Evolutionary conservation across 257 asterid species (phyloP), one percentile per base, ranked within the genome.

Genomic region (Gentiana straminea): DNA sequence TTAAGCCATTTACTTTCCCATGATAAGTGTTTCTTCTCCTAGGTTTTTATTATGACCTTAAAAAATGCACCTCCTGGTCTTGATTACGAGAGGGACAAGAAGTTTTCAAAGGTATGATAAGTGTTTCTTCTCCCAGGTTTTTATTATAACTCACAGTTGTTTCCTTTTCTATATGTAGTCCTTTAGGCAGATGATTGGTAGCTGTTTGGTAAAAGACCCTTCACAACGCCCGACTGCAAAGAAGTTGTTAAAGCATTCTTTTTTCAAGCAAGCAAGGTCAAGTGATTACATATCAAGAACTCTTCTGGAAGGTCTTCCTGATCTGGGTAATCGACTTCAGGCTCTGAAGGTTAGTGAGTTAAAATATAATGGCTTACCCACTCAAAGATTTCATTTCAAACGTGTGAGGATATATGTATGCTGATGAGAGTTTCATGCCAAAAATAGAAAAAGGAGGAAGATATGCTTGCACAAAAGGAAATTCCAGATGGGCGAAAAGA

Each of bases 51-150:
- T 57, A 92, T 92, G 95, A 92, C 99, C 33, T 79, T 92, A 81
- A 95, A 88, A 88, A 83, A 92, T 80, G 97, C 97, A 60, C 99
- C 99, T 56, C 99, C 99, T 64, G 82, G 99, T 60, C 97, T 92
- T 70, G 97, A 92, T 76, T 86, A 88, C 47, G 99, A 88, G 81
- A 81, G 94, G 55, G 99, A 92, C 74, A 85, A 75, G 63, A 92
- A 86, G 55, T 92, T 92, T 68, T 81, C 99, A 1, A 92, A 83
- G 97, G 99, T 92, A 74, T 49, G 60, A 52, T 46, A 58, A 8
- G 58, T 63, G 24, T 24, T 24, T 72, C 67, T 64, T 12, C 60
- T 63, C 59, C 45, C 52, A 15, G 35, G 57, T 57, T 59, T 53
- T 70, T 12, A 33, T 3, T 37, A 34, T 7, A 38, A 51, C 38